phyloP scores from a whole-genome alignment of 441 rosid genomes.

The Pelargonium exstipulatum region DNA sequence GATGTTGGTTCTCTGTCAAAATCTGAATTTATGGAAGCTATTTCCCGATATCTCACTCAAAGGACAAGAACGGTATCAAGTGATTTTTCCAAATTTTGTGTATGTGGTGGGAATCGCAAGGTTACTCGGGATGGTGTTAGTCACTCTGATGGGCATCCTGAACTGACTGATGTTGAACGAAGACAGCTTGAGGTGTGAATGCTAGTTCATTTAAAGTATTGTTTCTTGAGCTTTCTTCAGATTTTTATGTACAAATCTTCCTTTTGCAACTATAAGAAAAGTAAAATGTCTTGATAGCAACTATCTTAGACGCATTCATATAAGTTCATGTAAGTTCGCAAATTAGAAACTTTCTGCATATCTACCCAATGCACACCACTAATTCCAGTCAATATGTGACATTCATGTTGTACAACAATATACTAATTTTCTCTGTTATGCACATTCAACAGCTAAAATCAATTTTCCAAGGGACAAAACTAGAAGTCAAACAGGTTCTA shows the following conservation, averaged over 20 bases:
- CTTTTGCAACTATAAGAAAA: background rate
- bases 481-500: conserved; percentile 55
- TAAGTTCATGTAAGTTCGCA: background rate
- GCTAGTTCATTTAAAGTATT: background rate
- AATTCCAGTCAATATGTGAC: background rate
- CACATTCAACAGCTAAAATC: conserved; percentile 52
- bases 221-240: background rate
- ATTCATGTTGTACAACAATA: background rate
- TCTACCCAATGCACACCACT: background rate
- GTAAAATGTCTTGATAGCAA: no score
- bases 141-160: conserved; percentile 31
- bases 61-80: conserved; percentile 51
- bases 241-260: background rate
- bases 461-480: conserved; percentile 43
- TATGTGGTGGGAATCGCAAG: conserved; percentile 57
- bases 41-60: conserved; percentile 60
- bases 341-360: background rate
- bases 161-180: conserved; percentile 46
- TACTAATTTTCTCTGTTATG: background rate
- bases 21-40: conserved; percentile 61
- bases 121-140: conserved; percentile 22
- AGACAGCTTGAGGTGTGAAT: conserved; percentile 59
- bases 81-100: conserved; percentile 67
- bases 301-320: background rate
- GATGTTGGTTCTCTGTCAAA: conserved; percentile 55